Conservation (phyloP, 2,329 filamentous ascomycete species). For the Dothistroma septosporum region DNA sequence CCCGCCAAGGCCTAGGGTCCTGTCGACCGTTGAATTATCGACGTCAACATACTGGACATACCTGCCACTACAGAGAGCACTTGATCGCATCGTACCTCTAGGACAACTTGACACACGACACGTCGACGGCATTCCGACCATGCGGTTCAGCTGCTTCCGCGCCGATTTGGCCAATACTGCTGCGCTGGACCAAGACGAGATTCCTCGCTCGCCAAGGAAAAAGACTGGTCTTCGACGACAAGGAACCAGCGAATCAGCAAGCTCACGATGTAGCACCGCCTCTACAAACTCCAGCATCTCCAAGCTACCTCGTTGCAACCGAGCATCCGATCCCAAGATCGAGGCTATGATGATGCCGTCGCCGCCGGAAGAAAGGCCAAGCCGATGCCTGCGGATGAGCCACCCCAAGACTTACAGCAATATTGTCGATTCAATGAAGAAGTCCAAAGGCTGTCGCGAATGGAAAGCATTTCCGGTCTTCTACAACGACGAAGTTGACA, state of each 20-base stretch:
- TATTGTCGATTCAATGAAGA: conserved; percentile 34
- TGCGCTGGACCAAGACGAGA: conserved; percentile 19
- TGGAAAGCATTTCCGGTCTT: conserved; percentile 35
- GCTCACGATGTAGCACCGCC: conserved; percentile 28
- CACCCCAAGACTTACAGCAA: conserved; percentile 32
- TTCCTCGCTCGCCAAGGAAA: conserved; percentile 19
- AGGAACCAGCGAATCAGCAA: conserved; percentile 23
- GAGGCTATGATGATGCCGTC: conserved; percentile 36
- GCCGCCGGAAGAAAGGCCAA: conserved; percentile 24
- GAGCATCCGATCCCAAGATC: conserved; percentile 28
- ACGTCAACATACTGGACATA: conserved; percentile 4
- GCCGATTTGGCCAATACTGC: conserved; percentile 14
- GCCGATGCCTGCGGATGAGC: conserved; percentile 32
- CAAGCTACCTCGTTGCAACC: conserved; percentile 31
- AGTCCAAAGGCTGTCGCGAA: conserved; percentile 29
- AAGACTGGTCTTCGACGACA: conserved; percentile 22
- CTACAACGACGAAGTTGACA: conserved; percentile 31
- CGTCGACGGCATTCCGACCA: conserved; percentile 11
- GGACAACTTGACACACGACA: conserved; percentile 5
- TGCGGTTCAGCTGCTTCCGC: conserved; percentile 32
- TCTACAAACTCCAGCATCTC: conserved; percentile 32
- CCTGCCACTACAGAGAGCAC: not conserved
- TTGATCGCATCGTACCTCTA: not conserved
- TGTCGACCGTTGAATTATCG: conserved; percentile 4
- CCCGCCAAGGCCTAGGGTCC: conserved; percentile 3